Base-by-base conservation (phyloP, 192 early-diverging fungal genomes). In the Umbelopsis sp. region DNA sequence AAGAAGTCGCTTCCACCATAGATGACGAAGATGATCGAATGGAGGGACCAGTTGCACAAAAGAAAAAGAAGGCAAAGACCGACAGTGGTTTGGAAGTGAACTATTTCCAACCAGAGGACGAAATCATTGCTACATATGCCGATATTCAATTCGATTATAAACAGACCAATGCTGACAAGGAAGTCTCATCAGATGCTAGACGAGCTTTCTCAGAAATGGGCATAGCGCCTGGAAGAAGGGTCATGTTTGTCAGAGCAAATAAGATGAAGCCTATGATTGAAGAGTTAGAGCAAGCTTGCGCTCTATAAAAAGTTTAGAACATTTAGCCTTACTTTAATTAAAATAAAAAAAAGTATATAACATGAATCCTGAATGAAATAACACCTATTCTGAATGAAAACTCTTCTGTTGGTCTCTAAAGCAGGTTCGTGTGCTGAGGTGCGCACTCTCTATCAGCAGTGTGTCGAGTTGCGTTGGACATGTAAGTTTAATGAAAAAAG, bases 41-140 rank as follows among this genome's bases (percentile, higher is more conserved):
- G 10, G 80, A 68, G 3, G 70, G 66, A 12, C 30, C 53, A 7
- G 68, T 73, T 41, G 71, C 71, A 52, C 51, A 78, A 4, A 66
- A 66, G 49, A 80, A 71, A 72, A 75, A 79, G 70, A 82, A 84
- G 71, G 58, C 67, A n/a, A 83, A 80, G 64, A 72, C 71, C 67
- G 81, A 75, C 81, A 50, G 58, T 15, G 55, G 16, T 2, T n/a
- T 35, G 30, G 55, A 61, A 16, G 4, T 35, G 12, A 61, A 91
- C 72, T 94, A 92, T 76, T 91, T 91, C 73, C 96, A 97, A 73
- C 85, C 91, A 1, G 97, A 99, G 68, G 97, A 99, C 74, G 97
- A 97, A 72, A 87, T 97, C 64, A 80, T 97, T 51, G 91, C 92
- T 61, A 84, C 88, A 79, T 89, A 90, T 78, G 90, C 92, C 0